Base-by-base conservation (phyloP, 2,329 filamentous ascomycete species). In the Parascedosporium putredinis region DNA sequence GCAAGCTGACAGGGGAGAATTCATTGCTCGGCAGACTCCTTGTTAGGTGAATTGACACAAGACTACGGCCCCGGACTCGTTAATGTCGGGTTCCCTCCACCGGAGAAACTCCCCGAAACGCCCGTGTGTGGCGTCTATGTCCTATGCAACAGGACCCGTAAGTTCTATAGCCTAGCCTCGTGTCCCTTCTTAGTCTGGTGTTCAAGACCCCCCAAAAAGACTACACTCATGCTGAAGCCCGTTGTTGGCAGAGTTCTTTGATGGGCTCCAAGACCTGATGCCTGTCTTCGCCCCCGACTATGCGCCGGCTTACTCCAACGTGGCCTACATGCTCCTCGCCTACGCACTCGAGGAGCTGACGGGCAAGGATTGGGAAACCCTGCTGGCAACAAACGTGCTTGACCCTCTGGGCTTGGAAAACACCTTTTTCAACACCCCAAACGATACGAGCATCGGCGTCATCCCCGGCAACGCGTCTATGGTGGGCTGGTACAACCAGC, bases 331-430 rank as follows among this genome's bases (percentile, higher is more conserved):
- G 46, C 59, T 69, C 29, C 56, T 69, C 3, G 58, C 59, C 2
- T 69, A 67, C 49, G 67, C 63, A 5, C 59, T 67, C n/a, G 63
- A 69, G 52, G 57, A 56, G 45, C 69, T 71, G 52, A 69, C 65
- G 1, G 63, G 64, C 6, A 59, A 57, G 18, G 48, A 56, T 5
- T 61, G 65, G 43, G 43, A 55, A 18, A 45, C 51, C 2, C 54
- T 63, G 6, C 58, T 69, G 16, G 33, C 60, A 20, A 50, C 57
- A n/a, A 57, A 60, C 33, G 51, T 71, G 1, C 49, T 69, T 38
- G 29, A 47, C 1, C 58, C 59, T 2, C 58, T 69, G 1, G 56
- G 58, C 12, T 60, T 70, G 25, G 59, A 54, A 2, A 54, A 57
- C 45, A 62, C 59, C 10, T 60, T 60, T 47, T 58, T 61, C 42